Base-by-base conservation (phyloP, 2,329 filamentous ascomycete species). In the Scedosporium aurantiacum region DNA sequence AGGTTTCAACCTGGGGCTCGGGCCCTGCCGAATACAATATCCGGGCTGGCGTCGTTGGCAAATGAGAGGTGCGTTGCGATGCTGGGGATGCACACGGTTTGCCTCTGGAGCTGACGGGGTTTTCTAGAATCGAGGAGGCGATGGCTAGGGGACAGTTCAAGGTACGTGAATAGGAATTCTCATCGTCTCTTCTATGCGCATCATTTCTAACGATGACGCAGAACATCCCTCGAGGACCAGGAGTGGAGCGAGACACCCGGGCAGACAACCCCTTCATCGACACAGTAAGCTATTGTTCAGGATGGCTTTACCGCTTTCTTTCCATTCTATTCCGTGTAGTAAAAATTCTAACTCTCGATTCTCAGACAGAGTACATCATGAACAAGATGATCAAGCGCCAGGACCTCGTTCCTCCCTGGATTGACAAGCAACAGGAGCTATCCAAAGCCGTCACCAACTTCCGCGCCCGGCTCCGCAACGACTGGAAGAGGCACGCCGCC, bases 341-440 rank as follows among this genome's bases (percentile, higher is more conserved):
- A 41, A 57, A 37, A 1, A 23, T 45, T 45, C 18, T 27, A 18
- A n/a, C 16, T 8, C 28, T 16, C 67, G 62, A n/a, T n/a, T 8
- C 4, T n/a, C 21, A 65, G 64, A 97, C 94, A 0, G 93, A 97
- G 73, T 97, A 97, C 71, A 90, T 97, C 68, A 88, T 97, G 88
- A 97, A 99, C 75, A 94, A 95, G 75, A 97, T 97, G 78, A 97
- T 99, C 65, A 90, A 97, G 75, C 88, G 89, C 63, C 94, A 99
- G 73, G 92, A 96, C 21, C 90, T 97, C 63, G 90, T 96, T 0
- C 94, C 94, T 0, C 93, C 93, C 0, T 99, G 94, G 94, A 97
- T 99, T 63, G 94, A 99, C 74, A 97, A 97, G 75, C 94, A 99
- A 72, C 93, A 97, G 70, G 91, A 97, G 68, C 77, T 97, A 5